These are phyloP conservation scores for Tubosaeta sp. DNA, from an alignment of 768 basidiomycete species.

Conservation along the genomic window DNA sequence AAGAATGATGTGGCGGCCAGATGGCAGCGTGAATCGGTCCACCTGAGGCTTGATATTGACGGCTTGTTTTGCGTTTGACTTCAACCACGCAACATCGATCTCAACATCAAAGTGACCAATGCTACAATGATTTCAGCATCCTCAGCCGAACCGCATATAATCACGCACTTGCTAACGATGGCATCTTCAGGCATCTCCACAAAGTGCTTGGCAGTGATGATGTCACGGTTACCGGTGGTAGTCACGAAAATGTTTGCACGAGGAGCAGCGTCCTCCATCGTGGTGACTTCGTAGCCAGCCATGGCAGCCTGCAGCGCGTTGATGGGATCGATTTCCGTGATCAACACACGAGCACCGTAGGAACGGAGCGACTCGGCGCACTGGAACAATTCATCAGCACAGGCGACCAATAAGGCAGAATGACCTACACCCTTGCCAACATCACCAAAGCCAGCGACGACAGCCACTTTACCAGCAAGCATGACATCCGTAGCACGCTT, in stretches of 20 bases:
- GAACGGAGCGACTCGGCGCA: conserved; percentile 96
- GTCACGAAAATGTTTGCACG: conserved; percentile 93
- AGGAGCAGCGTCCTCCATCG: conserved; percentile 95
- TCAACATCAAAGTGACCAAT: conserved; percentile 86
- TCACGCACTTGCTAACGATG: conserved; percentile 92
- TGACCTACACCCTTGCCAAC: conserved; percentile 95
- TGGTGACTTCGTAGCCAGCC: conserved; percentile 98
- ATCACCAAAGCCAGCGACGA: conserved; percentile 98
- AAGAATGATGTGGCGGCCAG: conserved; percentile 92
- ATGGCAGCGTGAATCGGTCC: conserved; percentile 91
- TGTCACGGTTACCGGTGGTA: conserved; percentile 98
- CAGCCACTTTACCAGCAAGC: conserved; percentile 99
- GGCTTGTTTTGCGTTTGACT: conserved; percentile 77
- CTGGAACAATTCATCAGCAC: conserved; percentile 36
- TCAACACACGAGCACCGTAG: conserved; percentile 94
- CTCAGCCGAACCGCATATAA: background rate
- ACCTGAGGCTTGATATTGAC: conserved; percentile 99
- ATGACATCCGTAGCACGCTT: conserved; percentile 99
- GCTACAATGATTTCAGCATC: conserved; percentile 35
- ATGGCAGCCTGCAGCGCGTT: conserved; percentile 99
- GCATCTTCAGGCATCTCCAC: conserved; percentile 95
- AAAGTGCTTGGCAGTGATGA: conserved; percentile 92
- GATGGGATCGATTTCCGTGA: conserved; percentile 99
- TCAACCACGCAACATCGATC: conserved; percentile 98
- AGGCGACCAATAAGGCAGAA: background rate